Percentiles rank a stretch among this genome's conserved stretches.
phyloP scores from a whole-genome alignment of 495 filamentous ascomycete genomes.

The Daldinia decipiens region DNA sequence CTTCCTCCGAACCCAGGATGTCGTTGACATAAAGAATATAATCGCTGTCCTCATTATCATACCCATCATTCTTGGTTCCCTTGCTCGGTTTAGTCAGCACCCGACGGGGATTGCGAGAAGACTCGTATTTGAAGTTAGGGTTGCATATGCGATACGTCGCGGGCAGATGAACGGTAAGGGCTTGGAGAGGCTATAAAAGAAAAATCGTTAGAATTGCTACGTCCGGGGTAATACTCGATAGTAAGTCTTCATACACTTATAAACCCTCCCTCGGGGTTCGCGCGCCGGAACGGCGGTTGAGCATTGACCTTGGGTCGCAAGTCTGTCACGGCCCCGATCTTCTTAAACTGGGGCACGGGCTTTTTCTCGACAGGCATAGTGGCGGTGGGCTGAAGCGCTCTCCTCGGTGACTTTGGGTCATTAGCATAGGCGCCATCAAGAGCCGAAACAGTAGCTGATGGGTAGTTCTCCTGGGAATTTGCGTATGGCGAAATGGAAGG shows the following conservation, averaged over 20 bases:
- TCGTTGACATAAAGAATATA: slow-evolving; percentile 99
- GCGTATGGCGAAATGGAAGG: slow-evolving; percentile 77
- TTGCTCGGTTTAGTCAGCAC: slow-evolving; percentile 99
- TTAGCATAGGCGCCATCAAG: slow-evolving; percentile 76
- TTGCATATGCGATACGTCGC: slow-evolving; percentile 99
- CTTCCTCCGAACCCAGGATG: slow-evolving; percentile 96
- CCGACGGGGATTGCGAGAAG: slow-evolving; percentile 94
- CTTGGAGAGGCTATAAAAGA: slow-evolving; percentile 83
- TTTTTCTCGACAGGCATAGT: slow-evolving; percentile 65
- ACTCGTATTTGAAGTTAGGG: slow-evolving; percentile 98
- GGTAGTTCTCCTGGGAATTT: slow-evolving; percentile 69
- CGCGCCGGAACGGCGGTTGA: slow-evolving; percentile 91
- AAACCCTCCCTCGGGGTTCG: slow-evolving; percentile 97
- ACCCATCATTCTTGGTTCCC: slow-evolving; percentile 98
- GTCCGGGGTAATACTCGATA: background rate
- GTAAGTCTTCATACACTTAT: slow-evolving; percentile 79
- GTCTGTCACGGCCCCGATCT: slow-evolving; percentile 75
- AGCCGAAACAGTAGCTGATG: slow-evolving; percentile 72
- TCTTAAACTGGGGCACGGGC: slow-evolving; percentile 87
- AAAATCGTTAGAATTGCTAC: slow-evolving; percentile 29
- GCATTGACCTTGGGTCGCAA: slow-evolving; percentile 83
- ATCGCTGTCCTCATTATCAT: slow-evolving; percentile 98
- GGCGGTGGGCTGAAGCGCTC: slow-evolving; percentile 59
- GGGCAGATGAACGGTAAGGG: slow-evolving; percentile 91
- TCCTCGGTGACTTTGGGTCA: slow-evolving; percentile 79